phyloP scores from a whole-genome alignment of 2,329 filamentous ascomycete genomes.

The Cladosporium sp. region DNA sequence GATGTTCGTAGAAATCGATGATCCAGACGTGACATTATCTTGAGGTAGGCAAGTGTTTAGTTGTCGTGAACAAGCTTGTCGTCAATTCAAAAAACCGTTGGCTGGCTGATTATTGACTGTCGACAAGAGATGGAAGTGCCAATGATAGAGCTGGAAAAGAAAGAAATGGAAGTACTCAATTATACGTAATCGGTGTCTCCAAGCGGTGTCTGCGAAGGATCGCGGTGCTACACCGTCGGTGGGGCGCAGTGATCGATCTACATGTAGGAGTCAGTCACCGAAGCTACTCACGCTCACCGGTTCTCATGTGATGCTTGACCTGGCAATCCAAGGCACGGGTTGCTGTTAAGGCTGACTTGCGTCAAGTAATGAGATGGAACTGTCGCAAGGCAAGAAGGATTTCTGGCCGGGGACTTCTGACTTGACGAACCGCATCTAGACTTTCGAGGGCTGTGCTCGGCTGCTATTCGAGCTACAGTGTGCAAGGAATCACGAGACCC shows the following conservation, averaged over 20 bases:
- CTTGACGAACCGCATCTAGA: background rate
- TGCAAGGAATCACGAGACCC: background rate
- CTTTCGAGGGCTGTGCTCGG: background rate
- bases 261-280: background rate
- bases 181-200: background rate
- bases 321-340: background rate
- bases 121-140: too few species aligned
- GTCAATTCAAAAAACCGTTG: too few species aligned
- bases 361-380: too few species aligned
- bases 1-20: conserved; percentile 1
- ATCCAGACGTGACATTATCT: background rate
- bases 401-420: background rate
- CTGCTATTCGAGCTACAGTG: background rate
- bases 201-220: conserved; percentile 6
- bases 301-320: background rate
- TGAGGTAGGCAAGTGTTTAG: background rate
- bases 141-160: background rate
- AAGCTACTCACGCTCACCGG: background rate
- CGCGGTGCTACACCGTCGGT: background rate
- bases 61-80: background rate
- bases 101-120: background rate
- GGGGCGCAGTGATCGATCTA: background rate
- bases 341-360: too few species aligned
- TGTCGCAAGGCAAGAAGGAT: background rate
- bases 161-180: background rate